These are phyloP conservation scores for Isabelozyma rhagii DNA, from an alignment of 805 yeast genomes.

Conservation along the genomic window DNA sequence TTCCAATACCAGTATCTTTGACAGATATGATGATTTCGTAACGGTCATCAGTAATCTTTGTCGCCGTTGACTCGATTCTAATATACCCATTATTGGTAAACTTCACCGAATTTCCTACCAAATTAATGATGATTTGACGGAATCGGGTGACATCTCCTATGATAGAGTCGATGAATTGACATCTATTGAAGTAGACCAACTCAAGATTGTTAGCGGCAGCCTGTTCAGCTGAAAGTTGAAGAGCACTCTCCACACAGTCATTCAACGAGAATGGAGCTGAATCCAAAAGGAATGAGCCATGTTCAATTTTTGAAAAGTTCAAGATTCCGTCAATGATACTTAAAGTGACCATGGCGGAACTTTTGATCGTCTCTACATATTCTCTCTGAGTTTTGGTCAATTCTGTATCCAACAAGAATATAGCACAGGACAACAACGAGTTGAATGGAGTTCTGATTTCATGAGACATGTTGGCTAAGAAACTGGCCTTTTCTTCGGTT, in stretches of 20 bases:
- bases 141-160: conserved; percentile 50
- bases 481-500: conserved; percentile 52
- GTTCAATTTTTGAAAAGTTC: conserved; percentile 54
- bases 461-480: conserved; percentile 54
- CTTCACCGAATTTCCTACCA: conserved; percentile 53
- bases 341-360: conserved; percentile 49
- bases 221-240: conserved; percentile 48
- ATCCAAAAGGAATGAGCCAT: conserved; percentile 47
- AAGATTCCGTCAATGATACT: conserved; percentile 53
- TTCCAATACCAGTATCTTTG: conserved; percentile 54
- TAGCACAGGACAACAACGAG: conserved; percentile 46
- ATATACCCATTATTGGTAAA: conserved; percentile 46
- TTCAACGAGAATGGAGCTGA: conserved; percentile 42
- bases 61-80: conserved; percentile 31
- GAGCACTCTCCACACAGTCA: conserved; percentile 45
- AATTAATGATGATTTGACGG: conserved; percentile 49
- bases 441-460: conserved; percentile 58
- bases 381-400: conserved; percentile 42
- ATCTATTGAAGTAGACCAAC: conserved; percentile 40
- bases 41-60: conserved; percentile 22
- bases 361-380: conserved; percentile 50
- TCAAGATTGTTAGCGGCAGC: conserved; percentile 43
- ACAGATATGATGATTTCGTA: conserved; percentile 40
- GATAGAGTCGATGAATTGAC: conserved; percentile 35
- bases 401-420: conserved; percentile 47